phyloP scores from a whole-genome alignment of 2,329 filamentous ascomycete species.

The Diaporthe sp. region DNA sequence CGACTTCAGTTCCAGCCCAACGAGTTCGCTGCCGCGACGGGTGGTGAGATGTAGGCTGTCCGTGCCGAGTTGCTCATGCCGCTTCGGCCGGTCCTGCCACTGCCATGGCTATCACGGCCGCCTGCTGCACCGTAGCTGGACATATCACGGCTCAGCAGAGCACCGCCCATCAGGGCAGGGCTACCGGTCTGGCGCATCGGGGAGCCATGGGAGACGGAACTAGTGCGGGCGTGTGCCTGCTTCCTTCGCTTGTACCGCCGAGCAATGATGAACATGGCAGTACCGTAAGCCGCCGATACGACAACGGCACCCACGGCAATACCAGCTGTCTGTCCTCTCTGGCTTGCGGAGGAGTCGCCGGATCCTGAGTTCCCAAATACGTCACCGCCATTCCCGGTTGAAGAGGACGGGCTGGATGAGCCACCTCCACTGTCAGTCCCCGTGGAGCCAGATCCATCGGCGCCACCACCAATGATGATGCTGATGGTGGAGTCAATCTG shows the following conservation, averaged over 20 bases:
- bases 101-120: constrained; percentile 73
- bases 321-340: constrained; percentile 74
- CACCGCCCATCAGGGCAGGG: constrained; percentile 79
- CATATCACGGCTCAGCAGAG: constrained; percentile 70
- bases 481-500: constrained; percentile 90
- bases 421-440: constrained; percentile 56
- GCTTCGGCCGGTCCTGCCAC: constrained; percentile 67
- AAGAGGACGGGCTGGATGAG: constrained; percentile 50
- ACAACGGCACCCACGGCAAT: constrained; percentile 84
- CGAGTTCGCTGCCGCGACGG: constrained; percentile 93
- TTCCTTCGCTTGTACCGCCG: constrained; percentile 91
- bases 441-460: constrained; percentile 55
- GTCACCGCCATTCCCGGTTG: constrained; percentile 50
- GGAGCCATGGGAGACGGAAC: constrained; percentile 75
- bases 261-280: constrained; percentile 94
- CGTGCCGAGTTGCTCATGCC: constrained; percentile 67
- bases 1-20: constrained; percentile 88
- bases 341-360: constrained; percentile 65
- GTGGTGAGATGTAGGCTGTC: constrained; percentile 83
- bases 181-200: constrained; percentile 70
- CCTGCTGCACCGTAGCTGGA: constrained; percentile 67
- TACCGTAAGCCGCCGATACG: constrained; percentile 88
- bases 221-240: constrained; percentile 81
- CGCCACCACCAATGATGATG: constrained; percentile 64
- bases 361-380: constrained; percentile 50